A percentile compares a stretch with the other conserved stretches of the same genome.
Conservation (phyloP, 2,329 filamentous ascomycete genomes). For the Eurotiales sp. region DNA sequence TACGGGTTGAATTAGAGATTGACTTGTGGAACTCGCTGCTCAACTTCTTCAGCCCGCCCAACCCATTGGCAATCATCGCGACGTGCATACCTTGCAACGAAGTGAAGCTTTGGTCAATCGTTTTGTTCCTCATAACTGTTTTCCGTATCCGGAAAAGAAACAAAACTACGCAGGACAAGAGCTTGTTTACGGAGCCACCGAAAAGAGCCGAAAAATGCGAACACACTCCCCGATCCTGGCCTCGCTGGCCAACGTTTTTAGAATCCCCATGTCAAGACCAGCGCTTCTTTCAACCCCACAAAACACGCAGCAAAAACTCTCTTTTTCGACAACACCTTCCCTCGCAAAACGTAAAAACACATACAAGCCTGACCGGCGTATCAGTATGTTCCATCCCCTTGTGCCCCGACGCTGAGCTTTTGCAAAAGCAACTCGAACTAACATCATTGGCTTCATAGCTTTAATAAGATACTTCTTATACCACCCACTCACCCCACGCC, state of each 20-base stretch:
- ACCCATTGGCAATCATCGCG: too few relatives aligned
- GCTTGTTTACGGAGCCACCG: not conserved
- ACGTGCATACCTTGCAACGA: too few relatives aligned
- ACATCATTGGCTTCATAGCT: slow-evolving; percentile 36
- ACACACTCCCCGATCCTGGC: slow-evolving; percentile 39
- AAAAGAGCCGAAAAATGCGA: slow-evolving; percentile 9
- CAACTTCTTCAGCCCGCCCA: too few relatives aligned
- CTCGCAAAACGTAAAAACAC: slow-evolving; percentile 38
- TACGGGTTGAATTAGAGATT: too few relatives aligned
- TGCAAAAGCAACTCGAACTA: not conserved
- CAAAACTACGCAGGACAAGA: not conserved
- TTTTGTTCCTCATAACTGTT: too few relatives aligned
- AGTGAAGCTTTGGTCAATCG: too few relatives aligned
- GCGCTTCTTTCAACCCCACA: not conserved
- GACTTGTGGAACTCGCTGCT: too few relatives aligned
- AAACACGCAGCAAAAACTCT: slow-evolving; percentile 15
- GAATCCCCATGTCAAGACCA: slow-evolving; percentile 26
- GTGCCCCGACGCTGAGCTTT: not conserved
- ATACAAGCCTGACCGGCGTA: slow-evolving; percentile 35
- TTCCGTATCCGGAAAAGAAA: not conserved
- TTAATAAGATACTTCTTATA: slow-evolving; percentile 67
- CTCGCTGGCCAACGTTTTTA: slow-evolving; percentile 44
- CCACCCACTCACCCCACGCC: slow-evolving; percentile 66
- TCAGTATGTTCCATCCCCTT: slow-evolving; percentile 37
- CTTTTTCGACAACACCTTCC: slow-evolving; percentile 39